phyloP scores from a whole-genome alignment of 176 grass and related monocot species.

The Carex scoparia region DNA sequence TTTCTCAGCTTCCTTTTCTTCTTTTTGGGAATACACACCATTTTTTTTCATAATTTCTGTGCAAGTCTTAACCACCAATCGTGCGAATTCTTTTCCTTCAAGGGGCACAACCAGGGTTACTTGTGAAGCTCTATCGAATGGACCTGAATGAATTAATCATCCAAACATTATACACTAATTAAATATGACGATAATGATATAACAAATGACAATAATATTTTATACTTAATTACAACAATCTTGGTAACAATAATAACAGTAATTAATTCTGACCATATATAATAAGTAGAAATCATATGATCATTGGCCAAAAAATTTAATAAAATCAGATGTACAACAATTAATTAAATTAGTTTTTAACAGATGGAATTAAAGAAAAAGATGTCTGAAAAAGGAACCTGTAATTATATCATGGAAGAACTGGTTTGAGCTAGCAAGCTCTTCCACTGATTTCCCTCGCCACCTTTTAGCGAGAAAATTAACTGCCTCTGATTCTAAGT shows the following conservation, averaged over 20 bases:
- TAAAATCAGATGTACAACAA: too few species aligned
- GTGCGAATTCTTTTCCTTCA: not conserved
- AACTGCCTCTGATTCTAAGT: conserved; percentile 10
- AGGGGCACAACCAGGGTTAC: not conserved
- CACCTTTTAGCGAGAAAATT: not conserved
- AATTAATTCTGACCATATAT: too few species aligned
- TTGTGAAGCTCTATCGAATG: conserved; percentile 4
- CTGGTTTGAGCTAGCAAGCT: conserved; percentile 8
- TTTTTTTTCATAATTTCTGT: not conserved
- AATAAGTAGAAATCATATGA: not conserved
- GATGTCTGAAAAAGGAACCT: not conserved
- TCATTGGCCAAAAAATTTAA: too few species aligned
- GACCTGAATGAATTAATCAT: not conserved
- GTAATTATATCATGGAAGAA: conserved; percentile 12
- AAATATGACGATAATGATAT: not conserved
- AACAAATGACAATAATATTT: not conserved
- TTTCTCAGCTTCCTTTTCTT: not conserved
- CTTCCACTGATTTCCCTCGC: not conserved
- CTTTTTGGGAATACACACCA: not conserved
- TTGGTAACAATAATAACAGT: not conserved
- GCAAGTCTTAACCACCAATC: not conserved
- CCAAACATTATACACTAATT: not conserved
- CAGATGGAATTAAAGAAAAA: too few species aligned
- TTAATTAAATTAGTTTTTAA: too few species aligned
- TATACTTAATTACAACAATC: not conserved